Conservation (phyloP, 2,329 filamentous ascomycete genomes). For the Nigrospora sphaerica region DNA sequence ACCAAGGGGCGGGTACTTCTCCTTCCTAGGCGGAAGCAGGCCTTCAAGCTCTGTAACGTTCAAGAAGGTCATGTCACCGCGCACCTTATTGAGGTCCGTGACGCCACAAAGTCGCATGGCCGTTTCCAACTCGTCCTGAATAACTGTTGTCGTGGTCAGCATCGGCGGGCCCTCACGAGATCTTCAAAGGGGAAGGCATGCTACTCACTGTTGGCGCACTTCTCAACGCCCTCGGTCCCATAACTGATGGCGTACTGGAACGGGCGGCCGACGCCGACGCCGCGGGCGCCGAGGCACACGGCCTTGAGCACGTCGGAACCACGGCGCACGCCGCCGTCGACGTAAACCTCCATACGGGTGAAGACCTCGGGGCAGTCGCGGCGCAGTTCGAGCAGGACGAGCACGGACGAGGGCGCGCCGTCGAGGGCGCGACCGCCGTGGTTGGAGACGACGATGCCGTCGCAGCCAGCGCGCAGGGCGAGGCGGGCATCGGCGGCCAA, state of each 20-base stretch:
- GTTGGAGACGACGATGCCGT: constrained; percentile 64
- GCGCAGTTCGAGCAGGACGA: constrained; percentile 57
- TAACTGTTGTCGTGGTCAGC: constrained; percentile 16
- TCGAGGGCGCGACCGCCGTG: constrained; percentile 57
- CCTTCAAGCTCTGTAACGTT: constrained; percentile 3
- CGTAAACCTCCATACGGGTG: constrained; percentile 50
- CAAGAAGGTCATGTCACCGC: constrained; percentile 4
- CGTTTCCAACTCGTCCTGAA: constrained; percentile 56
- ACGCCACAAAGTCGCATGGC: constrained; percentile 62
- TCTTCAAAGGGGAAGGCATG: too few relatives aligned
- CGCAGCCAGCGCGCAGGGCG: constrained; percentile 51
- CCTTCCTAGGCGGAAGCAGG: constrained; percentile 1
- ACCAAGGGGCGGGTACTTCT: constrained; percentile 1
- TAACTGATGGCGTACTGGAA: constrained; percentile 56
- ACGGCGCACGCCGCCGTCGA: constrained; percentile 59
- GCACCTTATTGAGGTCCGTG: constrained; percentile 49
- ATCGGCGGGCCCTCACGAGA: constrained; percentile 2
- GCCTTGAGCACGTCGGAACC: constrained; percentile 64
- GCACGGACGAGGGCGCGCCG: constrained; percentile 44
- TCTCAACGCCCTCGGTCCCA: constrained; percentile 49
- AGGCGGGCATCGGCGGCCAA: constrained; percentile 54
- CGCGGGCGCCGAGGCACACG: constrained; percentile 56
- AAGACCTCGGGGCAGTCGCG: constrained; percentile 55
- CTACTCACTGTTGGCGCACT: constrained; percentile 42
- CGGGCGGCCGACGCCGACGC: constrained; percentile 55